Evolutionary conservation across 2,329 filamentous ascomycete genomes (phyloP), one percentile per base, ranked within the genome.

Genomic region (Pestalotiopsis sp.): DNA sequence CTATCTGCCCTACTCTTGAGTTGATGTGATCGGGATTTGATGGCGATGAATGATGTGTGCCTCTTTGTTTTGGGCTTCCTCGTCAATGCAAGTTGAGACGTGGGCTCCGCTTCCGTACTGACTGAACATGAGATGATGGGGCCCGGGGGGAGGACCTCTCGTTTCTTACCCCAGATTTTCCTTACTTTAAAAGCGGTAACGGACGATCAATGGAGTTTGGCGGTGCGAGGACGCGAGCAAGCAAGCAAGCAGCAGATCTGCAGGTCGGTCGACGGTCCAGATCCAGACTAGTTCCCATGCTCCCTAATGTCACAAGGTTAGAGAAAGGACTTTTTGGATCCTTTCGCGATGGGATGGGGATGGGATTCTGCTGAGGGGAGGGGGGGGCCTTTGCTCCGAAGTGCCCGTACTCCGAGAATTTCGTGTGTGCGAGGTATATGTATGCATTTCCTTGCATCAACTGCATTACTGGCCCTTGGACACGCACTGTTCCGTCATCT

Each of bases 121-220:
- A 52, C 17, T 14, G 45, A 52, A 52, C 45, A 52, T 52, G 45
- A 52, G 45, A 52, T 52, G 45, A 52, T 52, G 45, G 45, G 20
- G 11, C 14, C 20, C 27, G 27, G 27, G 25, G 25, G 25, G 25
- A 27, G 25, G 3, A 27, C 3, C 25, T 27, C 45, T n/a, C 17
- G 20, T 14, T n/a, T 62, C 38, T 66, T 66, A 66, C 63, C 63
- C 63, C 63, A 66, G 63, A 36, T 66, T 66, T 58, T 66, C 27
- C 31, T 27, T 25, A 52, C 41, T 20, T n/a, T 52, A n/a, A n/a
- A 52, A 52, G n/a, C 45, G 45, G 45, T 52, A 52, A 52, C 45
- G 45, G 45, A 52, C 45, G 45, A 52, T 52, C 45, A 52, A 52
- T 52, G 45, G 45, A 52, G 45, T 52, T 52, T 14, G 13, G 41